Evolutionary conservation across 768 basidiomycete species (phyloP).

Genomic region (Myochromella boudieri): DNA sequence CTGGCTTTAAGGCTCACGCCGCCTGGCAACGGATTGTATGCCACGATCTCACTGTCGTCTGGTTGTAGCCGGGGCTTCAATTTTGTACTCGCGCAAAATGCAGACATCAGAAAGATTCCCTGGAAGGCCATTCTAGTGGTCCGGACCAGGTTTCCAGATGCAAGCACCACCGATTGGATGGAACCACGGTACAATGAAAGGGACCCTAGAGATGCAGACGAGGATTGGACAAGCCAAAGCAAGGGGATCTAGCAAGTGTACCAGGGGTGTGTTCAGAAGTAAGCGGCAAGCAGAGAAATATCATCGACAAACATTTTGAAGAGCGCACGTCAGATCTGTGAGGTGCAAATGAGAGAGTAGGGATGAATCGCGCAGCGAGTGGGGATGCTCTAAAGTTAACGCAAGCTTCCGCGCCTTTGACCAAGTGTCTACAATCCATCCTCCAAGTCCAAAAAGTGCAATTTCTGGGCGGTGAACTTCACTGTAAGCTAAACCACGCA

Average conservation of each 20-base stretch:
- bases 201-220: conserved; percentile 77
- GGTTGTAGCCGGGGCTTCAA: conserved; percentile 71
- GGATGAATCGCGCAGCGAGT: conserved; percentile 41
- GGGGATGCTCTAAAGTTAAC: conserved; percentile 52
- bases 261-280: conserved; percentile 13
- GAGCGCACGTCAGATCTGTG: conserved; percentile 59
- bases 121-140: conserved; percentile 79
- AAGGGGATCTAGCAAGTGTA: conserved; percentile 60
- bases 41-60: conserved; percentile 45
- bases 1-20: conserved; percentile 74
- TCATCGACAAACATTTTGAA: conserved; percentile 67
- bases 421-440: conserved; percentile 86
- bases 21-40: conserved; percentile 44
- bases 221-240: conserved; percentile 68
- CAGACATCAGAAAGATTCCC: conserved; percentile 82
- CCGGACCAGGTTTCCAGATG: conserved; percentile 59
- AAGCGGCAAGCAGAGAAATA: conserved; percentile 21
- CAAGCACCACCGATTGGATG: conserved; percentile 68
- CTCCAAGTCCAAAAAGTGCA: conserved; percentile 76
- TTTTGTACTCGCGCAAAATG: conserved; percentile 77
- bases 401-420: conserved; percentile 59
- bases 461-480: conserved; percentile 81
- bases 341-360: conserved; percentile 59
- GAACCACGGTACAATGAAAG: conserved; percentile 79
- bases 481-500: conserved; percentile 74